phyloP scores from a whole-genome alignment of 2,329 filamentous ascomycete species.

The Boeremia exigua region DNA sequence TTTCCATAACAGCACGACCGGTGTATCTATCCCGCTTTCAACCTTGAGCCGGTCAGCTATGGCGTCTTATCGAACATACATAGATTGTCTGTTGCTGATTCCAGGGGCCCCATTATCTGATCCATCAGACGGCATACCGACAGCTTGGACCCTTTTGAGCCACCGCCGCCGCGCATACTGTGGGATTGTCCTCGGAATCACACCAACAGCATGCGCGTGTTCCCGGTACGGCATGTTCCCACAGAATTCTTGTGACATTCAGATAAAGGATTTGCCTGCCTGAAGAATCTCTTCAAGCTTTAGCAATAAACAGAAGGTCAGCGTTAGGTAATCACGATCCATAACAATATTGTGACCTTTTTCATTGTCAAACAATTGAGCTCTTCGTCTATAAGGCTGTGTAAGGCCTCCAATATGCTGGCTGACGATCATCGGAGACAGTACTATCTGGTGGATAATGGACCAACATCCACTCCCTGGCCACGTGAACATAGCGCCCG shows the following conservation, averaged over 20 bases:
- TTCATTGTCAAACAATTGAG: too few species aligned
- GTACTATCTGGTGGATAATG: too few species aligned
- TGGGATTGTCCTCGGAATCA: not conserved
- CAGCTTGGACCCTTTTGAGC: not conserved
- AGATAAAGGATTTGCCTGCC: too few species aligned
- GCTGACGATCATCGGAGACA: too few species aligned
- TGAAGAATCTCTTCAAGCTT: too few species aligned
- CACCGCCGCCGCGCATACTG: not conserved
- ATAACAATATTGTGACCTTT: too few species aligned
- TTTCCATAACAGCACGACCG: not conserved
- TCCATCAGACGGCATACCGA: not conserved
- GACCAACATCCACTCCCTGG: not conserved
- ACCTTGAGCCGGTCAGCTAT: not conserved
- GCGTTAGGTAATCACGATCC: too few species aligned
- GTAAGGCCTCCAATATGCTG: too few species aligned
- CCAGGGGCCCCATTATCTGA: not conserved
- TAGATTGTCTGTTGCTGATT: not conserved
- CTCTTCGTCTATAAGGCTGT: too few species aligned
- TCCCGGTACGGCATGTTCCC: too few species aligned
- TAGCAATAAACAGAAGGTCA: too few species aligned
- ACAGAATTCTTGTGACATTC: too few species aligned
- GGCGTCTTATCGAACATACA: slow-evolving; percentile 1
- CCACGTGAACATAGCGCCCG: not conserved
- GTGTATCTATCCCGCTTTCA: not conserved
- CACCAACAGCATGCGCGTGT: not conserved